Conservation (phyloP, 805 yeast genomes). For the Wickerhamiella kazuoi region DNA sequence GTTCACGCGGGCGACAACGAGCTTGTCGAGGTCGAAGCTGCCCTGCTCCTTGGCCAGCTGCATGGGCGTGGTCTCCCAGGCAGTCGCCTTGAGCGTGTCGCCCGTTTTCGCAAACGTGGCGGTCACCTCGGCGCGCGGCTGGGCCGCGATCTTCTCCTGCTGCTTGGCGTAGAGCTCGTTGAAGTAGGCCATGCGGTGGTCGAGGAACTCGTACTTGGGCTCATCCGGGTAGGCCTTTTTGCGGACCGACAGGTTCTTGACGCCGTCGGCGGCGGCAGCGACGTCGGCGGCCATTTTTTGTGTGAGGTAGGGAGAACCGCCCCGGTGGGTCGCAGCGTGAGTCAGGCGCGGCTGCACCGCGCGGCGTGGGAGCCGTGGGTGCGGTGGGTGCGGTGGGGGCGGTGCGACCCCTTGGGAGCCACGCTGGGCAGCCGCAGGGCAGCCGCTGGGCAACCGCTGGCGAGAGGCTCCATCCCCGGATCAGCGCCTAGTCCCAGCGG, state of each 20-base stretch:
- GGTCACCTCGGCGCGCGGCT: conserved; percentile 45
- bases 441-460: no score
- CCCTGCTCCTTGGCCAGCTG: conserved; percentile 71
- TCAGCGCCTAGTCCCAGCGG: not conserved
- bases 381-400: no score
- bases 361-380: no score
- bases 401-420: no score
- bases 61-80: conserved; percentile 84
- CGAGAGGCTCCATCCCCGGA: no score
- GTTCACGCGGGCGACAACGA: conserved; percentile 78
- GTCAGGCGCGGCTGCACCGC: no score
- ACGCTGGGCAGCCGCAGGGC: no score
- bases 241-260: conserved; percentile 7
- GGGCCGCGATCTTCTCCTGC: conserved; percentile 50
- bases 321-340: no score
- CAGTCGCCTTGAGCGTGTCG: conserved; percentile 49
- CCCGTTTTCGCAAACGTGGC: conserved; percentile 74
- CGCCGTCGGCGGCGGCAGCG: conserved; percentile 5
- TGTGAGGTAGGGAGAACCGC: no score
- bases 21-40: conserved; percentile 73
- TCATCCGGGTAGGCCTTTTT: conserved; percentile 21
- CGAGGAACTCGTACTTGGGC: conserved; percentile 75
- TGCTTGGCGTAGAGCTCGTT: conserved; percentile 63
- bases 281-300: conserved; percentile 4
- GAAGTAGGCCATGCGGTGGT: conserved; percentile 58